Base-by-base conservation (phyloP, 2,329 filamentous ascomycete species). In the Fusarium nematophilum region DNA sequence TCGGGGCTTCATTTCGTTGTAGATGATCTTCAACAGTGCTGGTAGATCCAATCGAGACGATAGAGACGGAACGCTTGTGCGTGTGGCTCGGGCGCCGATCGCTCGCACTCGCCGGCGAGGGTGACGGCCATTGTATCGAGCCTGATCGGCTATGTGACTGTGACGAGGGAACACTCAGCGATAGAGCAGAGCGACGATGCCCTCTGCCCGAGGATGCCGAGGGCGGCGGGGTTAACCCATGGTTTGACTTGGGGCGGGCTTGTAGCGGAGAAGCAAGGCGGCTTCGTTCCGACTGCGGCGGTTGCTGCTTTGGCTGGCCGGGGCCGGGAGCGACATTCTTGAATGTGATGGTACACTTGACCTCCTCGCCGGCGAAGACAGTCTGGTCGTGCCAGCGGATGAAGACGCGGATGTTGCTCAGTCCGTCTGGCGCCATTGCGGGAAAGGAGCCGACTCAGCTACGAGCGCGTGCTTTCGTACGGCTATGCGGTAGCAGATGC, bases 341-440 rank as follows among this genome's bases (percentile, higher is more conserved):
- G 79, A 99, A 99, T 44, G 92, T 97, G 75, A 99, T 96, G 66
- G 89, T 93, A 78, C 95, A 98, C 79, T 93, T 91, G 72, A 98
- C 86, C 72, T 97, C 90, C 81, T 99, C 95, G 76, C 95, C 95
- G 53, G 95, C 92, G 78, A 98, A 99, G 70, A 99, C 92, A 59
- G 91, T 93, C 75, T 94, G 89, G 73, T 96, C 91, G 75, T 92
- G 90, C 91, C 94, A 99, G 79, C 90, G 89, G 76, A 99, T 92
- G 75, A 94, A 97, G 77, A 97, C 94, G 76, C 93, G 91, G 74
- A 99, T 92, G 81, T 96, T 94, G 78, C 79, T 81, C 59, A 74
- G 69, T 64, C 70, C 73, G 69, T 83, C 80, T 66, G 80, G 75
- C 66, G 81, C 74, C 82, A 85, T 85, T 72, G 66, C 77, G 72